These are phyloP conservation scores for Helicostylum pulchrum DNA, from an alignment of 192 early-diverging fungal species.

Conservation along the genomic window DNA sequence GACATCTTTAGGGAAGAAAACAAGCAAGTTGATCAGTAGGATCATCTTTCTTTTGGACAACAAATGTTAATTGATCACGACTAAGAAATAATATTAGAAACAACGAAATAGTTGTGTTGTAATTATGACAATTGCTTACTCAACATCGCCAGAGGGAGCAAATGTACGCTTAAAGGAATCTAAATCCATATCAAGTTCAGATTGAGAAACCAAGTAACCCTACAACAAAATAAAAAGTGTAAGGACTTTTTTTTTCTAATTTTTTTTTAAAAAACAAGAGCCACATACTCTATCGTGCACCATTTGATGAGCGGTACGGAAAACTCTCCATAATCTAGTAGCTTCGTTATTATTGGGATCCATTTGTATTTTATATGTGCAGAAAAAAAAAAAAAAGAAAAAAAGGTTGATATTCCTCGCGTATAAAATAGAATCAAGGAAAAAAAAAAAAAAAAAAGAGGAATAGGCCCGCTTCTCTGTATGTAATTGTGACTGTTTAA, in stretches of 20 bases:
- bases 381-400: no score
- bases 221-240: slow-evolving; percentile 19
- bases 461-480: no score
- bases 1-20: slow-evolving; percentile 89
- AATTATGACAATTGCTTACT: slow-evolving; percentile 48
- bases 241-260: background rate
- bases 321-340: slow-evolving; percentile 78
- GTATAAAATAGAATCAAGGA: no score
- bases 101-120: background rate
- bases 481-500: no score
- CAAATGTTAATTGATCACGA: slow-evolving; percentile 76
- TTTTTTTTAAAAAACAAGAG: slow-evolving; percentile 1
- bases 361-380: background rate
- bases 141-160: slow-evolving; percentile 68
- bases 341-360: slow-evolving; percentile 46
- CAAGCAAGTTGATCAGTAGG: slow-evolving; percentile 80
- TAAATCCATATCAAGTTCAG: slow-evolving; percentile 80
- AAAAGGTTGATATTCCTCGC: no score
- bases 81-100: slow-evolving; percentile 35
- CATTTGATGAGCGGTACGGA: slow-evolving; percentile 88
- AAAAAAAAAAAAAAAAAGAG: no score
- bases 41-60: slow-evolving; percentile 79
- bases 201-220: slow-evolving; percentile 80
- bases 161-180: slow-evolving; percentile 72
- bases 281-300: slow-evolving; percentile 72